A percentile compares a stretch with the other conserved stretches of the same genome.
phyloP scores from a whole-genome alignment of 306 rosid genomes.

The Citrullus colocynthis region DNA sequence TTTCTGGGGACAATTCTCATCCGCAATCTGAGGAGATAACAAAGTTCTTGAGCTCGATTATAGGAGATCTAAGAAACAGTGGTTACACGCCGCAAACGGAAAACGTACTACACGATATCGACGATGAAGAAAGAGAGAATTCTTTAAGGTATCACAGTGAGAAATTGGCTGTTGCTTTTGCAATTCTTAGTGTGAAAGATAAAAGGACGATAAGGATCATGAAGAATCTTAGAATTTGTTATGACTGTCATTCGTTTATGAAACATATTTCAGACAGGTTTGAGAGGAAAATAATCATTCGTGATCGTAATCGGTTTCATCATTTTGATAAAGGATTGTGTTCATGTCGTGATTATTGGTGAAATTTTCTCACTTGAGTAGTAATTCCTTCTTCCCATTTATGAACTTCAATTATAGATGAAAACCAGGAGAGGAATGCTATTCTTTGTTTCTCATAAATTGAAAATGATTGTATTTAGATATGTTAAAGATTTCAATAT shows the following conservation, averaged over 20 bases:
- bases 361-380: not conserved
- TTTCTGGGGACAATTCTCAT: conserved; percentile 43
- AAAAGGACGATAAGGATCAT: conserved; percentile 37
- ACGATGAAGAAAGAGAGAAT: conserved; percentile 51
- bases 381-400: not conserved
- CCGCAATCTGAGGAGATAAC: conserved; percentile 31
- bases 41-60: conserved; percentile 22
- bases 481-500: no score
- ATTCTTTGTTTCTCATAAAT: not conserved
- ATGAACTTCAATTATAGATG: not conserved
- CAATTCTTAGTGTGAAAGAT: conserved; percentile 36
- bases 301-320: conserved; percentile 45
- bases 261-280: conserved; percentile 34
- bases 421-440: not conserved
- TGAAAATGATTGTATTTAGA: not conserved
- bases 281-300: conserved; percentile 24
- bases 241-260: conserved; percentile 56
- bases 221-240: conserved; percentile 47
- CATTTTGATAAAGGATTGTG: conserved; percentile 42
- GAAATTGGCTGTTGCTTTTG: conserved; percentile 47
- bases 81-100: conserved; percentile 33
- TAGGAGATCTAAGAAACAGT: conserved; percentile 21
- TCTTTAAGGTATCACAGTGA: conserved; percentile 45
- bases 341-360: conserved; percentile 52
- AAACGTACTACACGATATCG: conserved; percentile 39